phyloP scores from a whole-genome alignment of 805 yeast genomes.

The Nakazawaea wyomingensis region DNA sequence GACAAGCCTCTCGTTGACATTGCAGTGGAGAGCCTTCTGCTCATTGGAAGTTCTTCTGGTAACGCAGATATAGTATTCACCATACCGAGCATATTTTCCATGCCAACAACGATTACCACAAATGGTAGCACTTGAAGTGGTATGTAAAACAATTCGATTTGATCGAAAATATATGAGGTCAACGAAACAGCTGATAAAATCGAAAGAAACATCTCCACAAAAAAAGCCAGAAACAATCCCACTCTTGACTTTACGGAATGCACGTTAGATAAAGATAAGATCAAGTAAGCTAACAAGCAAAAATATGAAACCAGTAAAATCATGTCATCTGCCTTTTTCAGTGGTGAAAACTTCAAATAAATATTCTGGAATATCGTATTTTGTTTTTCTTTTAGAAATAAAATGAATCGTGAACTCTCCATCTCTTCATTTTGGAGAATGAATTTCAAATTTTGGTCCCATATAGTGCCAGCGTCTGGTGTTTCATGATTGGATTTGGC shows the following conservation, averaged over 20 bases:
- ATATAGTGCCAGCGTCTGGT: constrained; percentile 19
- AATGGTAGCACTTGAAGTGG: constrained; percentile 38
- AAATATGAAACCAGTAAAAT: constrained; percentile 8
- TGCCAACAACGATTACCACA: constrained; percentile 35
- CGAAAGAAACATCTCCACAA: constrained; percentile 34
- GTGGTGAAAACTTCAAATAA: constrained; percentile 18
- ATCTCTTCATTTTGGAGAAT: constrained; percentile 13
- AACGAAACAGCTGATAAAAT: constrained; percentile 38
- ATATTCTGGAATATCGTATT: constrained; percentile 11
- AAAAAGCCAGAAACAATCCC: constrained; percentile 40
- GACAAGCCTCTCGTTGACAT: constrained; percentile 30
- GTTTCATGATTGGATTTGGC: constrained; percentile 11
- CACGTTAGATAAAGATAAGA: constrained; percentile 34
- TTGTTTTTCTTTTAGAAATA: constrained; percentile 7
- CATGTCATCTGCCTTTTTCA: constrained; percentile 11
- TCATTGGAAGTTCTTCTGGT: constrained; percentile 37
- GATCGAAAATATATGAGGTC: constrained; percentile 30
- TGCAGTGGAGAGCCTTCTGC: constrained; percentile 32
- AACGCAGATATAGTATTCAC: constrained; percentile 33
- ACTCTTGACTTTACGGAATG: constrained; percentile 38
- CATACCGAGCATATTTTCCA: constrained; percentile 45
- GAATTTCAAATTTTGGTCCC: constrained; percentile 27
- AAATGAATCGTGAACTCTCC: not conserved
- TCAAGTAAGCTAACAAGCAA: constrained; percentile 21
- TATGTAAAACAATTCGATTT: constrained; percentile 29